Evolutionary conservation across 495 filamentous ascomycete genomes (phyloP), one percentile per base, ranked within the genome.

Genomic region (Daldinia decipiens): DNA sequence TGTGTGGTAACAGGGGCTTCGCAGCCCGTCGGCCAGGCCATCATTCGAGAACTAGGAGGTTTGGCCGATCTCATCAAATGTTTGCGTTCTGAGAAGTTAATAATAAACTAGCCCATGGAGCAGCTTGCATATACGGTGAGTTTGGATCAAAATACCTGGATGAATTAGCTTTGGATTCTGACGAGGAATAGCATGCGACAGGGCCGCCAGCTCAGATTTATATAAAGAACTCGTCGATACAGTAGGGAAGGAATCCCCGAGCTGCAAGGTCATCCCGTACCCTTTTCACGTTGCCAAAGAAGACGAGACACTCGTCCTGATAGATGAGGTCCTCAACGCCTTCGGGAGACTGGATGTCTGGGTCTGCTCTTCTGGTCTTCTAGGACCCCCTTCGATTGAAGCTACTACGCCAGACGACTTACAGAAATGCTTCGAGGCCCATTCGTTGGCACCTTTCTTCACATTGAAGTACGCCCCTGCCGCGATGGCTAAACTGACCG

Each of bases 311-410:
- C 80, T 90, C 9, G 77, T 72, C 36, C 78, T 90, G 15, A 87
- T 90, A 71, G 87, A 90, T 72, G 87, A 90, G 62, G 79, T 88
- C 36, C 80, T 90, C 29, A 87, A 87, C 61, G 62, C 83, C 9
- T 89, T 82, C 79, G 87, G 87, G 51, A 74, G 87, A 4, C 78
- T 89, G 17, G 87, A 90, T 73, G 80, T 89, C 59, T 90, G 87
- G 85, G 81, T 87, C 12, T 86, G 83, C 59, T 83, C 80, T 17
- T 85, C 86, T 0, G 84, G 83, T 8, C 81, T 89, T 9, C 82
- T 88, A 6, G 87, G 85, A 5, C 87, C 87, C 0, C 78, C 86
- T 4, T 86, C 84, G 7, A 83, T 89, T 51, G 81, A 82, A 38
- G 78, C 78, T 12, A 88, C 87, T 4, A 85, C 85, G 0, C 83